Evolutionary conservation across 139 green algal genomes (phyloP), one percentile per base, ranked within the genome.

Genomic region (Microglena sp.): DNA sequence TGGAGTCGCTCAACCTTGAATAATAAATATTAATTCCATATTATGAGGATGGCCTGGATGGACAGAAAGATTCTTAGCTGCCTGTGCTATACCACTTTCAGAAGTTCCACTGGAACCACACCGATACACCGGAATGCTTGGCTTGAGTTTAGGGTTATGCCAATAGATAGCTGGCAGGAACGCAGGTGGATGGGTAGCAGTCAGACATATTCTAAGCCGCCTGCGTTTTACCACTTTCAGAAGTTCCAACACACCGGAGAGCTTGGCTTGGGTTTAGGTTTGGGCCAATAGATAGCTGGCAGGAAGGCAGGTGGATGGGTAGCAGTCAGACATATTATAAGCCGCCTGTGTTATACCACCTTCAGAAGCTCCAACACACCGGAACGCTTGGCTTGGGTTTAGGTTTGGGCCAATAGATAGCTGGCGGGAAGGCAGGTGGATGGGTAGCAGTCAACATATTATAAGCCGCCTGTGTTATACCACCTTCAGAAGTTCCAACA

Each of bases 341-440:
- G 21, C 26, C 50, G 21, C 8, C 50, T n/a, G 24, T 62, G 55
- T 8, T 59, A 32, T n/a, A 11, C 50, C 2, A 5, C 6, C 43
- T 56, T 44, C 74, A 81, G 74, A 81, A 81, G 45, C 73, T 63
- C 32, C 45, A 72, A 50, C 62, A 77, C 62, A 72, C 54, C 18
- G 75, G 75, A 11, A 74, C 66, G 32, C 60, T 81, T 11, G 72
- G 74, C 18, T 46, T 64, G 26, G 68, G 70, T 24, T 6, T 81
- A 62, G 75, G 69, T 1, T 69, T 70, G 0, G 45, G 40, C 40
- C 40, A 50, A 50, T 11, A 24, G 40, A 50, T 50, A 24, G 11
- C 11, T 15, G 11, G 40, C 11, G 15, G 11, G 40, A 15, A 11
- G 40, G 11, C 40, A 50, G 40, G 40, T 15, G 11, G 40, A 11